Evolutionary conservation across 1,284 basidiomycete genomes (phyloP).

Genomic region (Wallemia mellicola): DNA sequence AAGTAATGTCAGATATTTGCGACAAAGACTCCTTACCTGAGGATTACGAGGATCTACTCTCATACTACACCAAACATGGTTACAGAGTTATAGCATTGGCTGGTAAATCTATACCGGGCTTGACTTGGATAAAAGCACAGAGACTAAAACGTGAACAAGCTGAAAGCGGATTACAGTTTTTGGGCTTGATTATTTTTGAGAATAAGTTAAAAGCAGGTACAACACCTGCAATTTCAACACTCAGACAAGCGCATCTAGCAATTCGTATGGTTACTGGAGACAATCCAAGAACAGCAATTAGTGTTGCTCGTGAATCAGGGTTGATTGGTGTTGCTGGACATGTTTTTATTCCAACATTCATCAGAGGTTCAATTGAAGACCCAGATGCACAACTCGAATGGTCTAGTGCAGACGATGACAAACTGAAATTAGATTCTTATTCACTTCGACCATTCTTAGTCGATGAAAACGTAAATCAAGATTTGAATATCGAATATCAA

Average conservation of each 20-base stretch:
- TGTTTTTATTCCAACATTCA: constrained; percentile 66
- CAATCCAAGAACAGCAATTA: constrained; percentile 84
- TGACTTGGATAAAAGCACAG: constrained; percentile 95
- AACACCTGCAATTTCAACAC: constrained; percentile 59
- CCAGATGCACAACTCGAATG: constrained; percentile 51
- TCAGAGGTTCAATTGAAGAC: constrained; percentile 28
- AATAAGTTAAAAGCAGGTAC: constrained; percentile 93
- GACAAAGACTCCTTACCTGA: constrained; percentile 63
- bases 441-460: constrained; percentile 42
- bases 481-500: constrained; percentile 35
- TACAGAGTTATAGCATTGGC: constrained; percentile 97
- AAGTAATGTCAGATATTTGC: constrained; percentile 90
- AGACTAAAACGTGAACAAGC: constrained; percentile 87
- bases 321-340: constrained; percentile 65
- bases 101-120: constrained; percentile 70
- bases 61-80: constrained; percentile 88
- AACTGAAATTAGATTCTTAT: constrained; percentile 60
- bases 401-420: constrained; percentile 68
- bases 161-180: constrained; percentile 64
- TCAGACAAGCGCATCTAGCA: constrained; percentile 66
- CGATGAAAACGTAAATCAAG: constrained; percentile 2
- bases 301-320: constrained; percentile 80
- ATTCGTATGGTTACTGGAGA: constrained; percentile 98
- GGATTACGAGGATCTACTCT: constrained; percentile 86
- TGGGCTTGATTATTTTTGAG: constrained; percentile 92